Conservation (phyloP, 495 filamentous ascomycete genomes). For the Neurospora sp. region DNA sequence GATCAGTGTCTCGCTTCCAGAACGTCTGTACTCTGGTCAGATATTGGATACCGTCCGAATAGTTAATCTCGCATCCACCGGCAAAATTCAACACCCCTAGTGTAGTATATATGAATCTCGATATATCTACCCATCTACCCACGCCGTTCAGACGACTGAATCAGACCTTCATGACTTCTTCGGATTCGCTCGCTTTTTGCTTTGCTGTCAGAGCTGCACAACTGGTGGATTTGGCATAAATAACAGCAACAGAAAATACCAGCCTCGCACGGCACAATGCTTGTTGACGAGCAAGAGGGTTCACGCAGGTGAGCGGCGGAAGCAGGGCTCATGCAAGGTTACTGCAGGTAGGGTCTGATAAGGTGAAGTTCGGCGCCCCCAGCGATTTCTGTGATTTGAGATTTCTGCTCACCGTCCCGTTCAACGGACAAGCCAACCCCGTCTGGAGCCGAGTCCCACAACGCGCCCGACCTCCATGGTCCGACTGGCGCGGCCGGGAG, state of each 20-base stretch:
- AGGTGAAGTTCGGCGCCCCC: not conserved
- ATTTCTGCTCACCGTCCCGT: not conserved
- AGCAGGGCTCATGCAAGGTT: not conserved
- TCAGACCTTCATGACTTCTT: not conserved
- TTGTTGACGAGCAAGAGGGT: not conserved
- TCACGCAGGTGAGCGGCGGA: not conserved
- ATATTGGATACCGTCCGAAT: not conserved
- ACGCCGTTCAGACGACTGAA: not conserved
- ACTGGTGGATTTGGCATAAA: not conserved
- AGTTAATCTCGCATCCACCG: not conserved
- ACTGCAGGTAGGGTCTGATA: not conserved
- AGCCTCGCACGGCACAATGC: not conserved
- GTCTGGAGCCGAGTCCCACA: not conserved
- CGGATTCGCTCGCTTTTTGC: not conserved
- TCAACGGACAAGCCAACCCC: not conserved
- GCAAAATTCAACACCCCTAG: not conserved
- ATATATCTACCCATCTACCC: not conserved
- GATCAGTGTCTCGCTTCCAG: not conserved
- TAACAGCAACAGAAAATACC: not conserved
- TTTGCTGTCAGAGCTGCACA: not conserved
- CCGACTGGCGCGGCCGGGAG: not conserved
- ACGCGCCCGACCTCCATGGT: not conserved
- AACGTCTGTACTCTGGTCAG: not conserved
- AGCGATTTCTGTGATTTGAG: not conserved
- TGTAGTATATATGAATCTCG: not conserved